Evolutionary conservation across 768 basidiomycete genomes (phyloP), one percentile per base, ranked within the genome.

Genomic region (Strobilomyces dryophilus): DNA sequence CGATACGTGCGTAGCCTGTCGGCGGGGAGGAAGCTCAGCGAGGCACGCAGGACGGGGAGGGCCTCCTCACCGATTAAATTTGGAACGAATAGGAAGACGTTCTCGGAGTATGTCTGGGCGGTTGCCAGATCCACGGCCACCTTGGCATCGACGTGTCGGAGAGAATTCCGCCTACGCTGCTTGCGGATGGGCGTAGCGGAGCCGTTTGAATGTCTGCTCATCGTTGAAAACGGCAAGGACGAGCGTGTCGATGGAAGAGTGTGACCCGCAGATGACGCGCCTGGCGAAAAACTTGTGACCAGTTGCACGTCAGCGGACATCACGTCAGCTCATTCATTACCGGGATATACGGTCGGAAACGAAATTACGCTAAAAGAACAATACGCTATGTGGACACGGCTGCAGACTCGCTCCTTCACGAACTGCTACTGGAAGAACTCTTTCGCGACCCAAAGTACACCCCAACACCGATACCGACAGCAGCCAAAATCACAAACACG

Each of bases 1-100:
- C 79, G 63, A 99, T 80, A 40, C 97, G 88, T 26, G 84, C 78
- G 69, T 99, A 99, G 31, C 94, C 94, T 95, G 67, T 48, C 1
- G 34, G 47, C 24, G 18, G 32, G 37, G 46, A 37, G 36, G 43
- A 43, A 51, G 21, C 29, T 54, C 32, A 58, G 52, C 9, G 27
- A 20, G 20, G 2, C 12, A 36, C 20, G 52, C 20, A 10, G 21
- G 9, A 24, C 3, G 37, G 14, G 15, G 7, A 36, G 21, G 36
- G 18, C 1, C 5, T 1, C 72, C 85, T 61, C 61, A 85, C 92
- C 95, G 68, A 99, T 98, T 64, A 99, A 76, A 72, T 99, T 99
- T 36, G 97, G 95, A 15, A 94, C 81, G 74, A 98, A 99, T 47
- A 98, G 82, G 71, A 95, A 99, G 59, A 98, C 89, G 70, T 98